Evolutionary conservation across 2,329 filamentous ascomycete species (phyloP).

Genomic region (Lasiodiplodia theobromae): DNA sequence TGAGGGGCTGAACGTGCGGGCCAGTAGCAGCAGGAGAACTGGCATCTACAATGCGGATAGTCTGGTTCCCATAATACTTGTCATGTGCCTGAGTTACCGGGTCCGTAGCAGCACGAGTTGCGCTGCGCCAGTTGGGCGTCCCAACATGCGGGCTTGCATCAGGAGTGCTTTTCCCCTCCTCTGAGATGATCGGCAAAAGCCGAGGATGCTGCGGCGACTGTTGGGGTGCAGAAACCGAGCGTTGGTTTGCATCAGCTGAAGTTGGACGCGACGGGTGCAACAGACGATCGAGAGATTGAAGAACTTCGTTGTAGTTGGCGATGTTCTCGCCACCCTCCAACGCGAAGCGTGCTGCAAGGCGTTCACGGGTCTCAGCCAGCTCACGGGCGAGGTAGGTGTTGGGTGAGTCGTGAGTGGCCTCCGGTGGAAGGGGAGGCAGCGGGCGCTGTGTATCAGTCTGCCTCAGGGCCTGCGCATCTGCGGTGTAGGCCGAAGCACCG

Average conservation of each 20-base stretch:
- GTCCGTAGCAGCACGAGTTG: slow-evolving; percentile 53
- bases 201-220: slow-evolving; percentile 40
- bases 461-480: slow-evolving; percentile 13
- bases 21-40: slow-evolving; percentile 53
- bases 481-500: slow-evolving; percentile 33
- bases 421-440: slow-evolving; percentile 52
- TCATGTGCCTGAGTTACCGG: slow-evolving; percentile 40
- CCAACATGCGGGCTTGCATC: slow-evolving; percentile 37
- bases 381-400: slow-evolving; percentile 62
- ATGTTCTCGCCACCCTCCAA: slow-evolving; percentile 54
- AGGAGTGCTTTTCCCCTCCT: slow-evolving; percentile 54
- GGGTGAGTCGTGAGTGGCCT: slow-evolving; percentile 49
- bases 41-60: slow-evolving; percentile 64
- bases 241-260: slow-evolving; percentile 41
- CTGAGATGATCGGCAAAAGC: slow-evolving; percentile 59
- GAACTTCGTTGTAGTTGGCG: slow-evolving; percentile 63
- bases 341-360: slow-evolving; percentile 60
- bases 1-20: slow-evolving; percentile 57
- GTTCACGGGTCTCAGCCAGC: slow-evolving; percentile 64
- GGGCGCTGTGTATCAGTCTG: slow-evolving; percentile 44
- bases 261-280: slow-evolving; percentile 29
- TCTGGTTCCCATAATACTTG: slow-evolving; percentile 45
- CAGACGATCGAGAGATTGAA: slow-evolving; percentile 24
- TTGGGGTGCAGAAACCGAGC: slow-evolving; percentile 58
- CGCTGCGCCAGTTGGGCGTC: slow-evolving; percentile 37